Base-by-base conservation (phyloP, 768 basidiomycete species). In the Trametes cubensis region DNA sequence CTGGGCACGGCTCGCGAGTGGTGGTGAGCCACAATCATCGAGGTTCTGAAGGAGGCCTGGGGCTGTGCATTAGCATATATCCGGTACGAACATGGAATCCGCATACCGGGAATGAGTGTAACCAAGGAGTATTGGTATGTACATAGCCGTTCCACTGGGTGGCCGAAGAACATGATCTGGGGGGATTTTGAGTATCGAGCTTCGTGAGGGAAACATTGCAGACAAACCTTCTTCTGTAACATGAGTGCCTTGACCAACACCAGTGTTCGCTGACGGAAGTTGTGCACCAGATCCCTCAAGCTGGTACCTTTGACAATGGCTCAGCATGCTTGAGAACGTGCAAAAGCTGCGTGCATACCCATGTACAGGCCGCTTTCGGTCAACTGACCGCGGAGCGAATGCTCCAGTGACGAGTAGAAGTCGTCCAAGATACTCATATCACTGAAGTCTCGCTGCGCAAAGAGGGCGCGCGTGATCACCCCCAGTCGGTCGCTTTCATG, bases 81-180 rank as follows among this genome's bases (percentile, higher is more conserved):
- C 20, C 34, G 40, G 10, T 23, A 23, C 4, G 26, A 2, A 17
- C 6, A 18, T 8, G 5, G 3, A 21, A 41, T n/a, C 8, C 7
- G 70, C 82, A 49, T 53, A 92, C 93, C 91, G 11, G 96, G 96
- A 62, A 98, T 82, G 8, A 98, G 80, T 0, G 96, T 94, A 49
- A 97, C 84, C n/a, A 98, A 81, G 0, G 95, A 96, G 73, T 99
- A 99, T 73, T 99, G 97, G 71, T 94, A 98, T 25, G 95, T 98
- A 77, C 96, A 98, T 20, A 99, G 77, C 48, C 88, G 87, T 75
- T 99, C 97, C 2, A 98, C 96, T 0, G 96, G 96, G 70, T 96
- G 93, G 6, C 95, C 95, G 69, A 85, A 97, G 74, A 99, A 95
- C 88, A 98, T 90, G 61, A 98, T 90, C 94, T 96, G n/a, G 13